Conservation (phyloP, 306 rosid genomes). For the Citrullus mucosospermus region DNA sequence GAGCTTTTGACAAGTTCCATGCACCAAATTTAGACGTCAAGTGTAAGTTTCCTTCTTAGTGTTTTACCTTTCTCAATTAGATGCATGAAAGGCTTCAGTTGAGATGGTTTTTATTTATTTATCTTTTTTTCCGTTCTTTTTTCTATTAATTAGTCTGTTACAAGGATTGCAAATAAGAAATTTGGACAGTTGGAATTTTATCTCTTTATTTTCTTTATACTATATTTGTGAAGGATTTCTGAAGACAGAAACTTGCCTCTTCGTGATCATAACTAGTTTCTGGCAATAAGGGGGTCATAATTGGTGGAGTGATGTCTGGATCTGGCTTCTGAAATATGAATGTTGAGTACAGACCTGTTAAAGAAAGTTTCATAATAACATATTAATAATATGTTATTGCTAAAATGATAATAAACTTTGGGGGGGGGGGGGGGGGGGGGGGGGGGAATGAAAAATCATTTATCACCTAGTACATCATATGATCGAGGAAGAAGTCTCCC, state of each 20-base stretch:
- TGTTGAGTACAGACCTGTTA: constrained; percentile 73
- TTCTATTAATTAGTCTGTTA: neutral
- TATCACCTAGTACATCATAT: constrained; percentile 69
- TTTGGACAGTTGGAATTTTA: neutral
- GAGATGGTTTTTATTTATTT: neutral
- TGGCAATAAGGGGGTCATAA: constrained; percentile 42
- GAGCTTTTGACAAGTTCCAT: neutral
- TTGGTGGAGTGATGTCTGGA: constrained; percentile 68
- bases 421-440: neutral
- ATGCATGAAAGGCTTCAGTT: neutral
- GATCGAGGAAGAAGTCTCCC: constrained; percentile 93
- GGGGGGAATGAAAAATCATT: constrained; percentile 1
- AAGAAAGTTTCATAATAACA: constrained; percentile 7
- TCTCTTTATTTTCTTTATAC: neutral
- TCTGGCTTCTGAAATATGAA: constrained; percentile 94
- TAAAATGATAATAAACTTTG: neutral
- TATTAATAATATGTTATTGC: neutral
- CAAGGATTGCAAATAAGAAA: neutral
- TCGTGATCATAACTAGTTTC: constrained; percentile 47
- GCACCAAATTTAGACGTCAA: neutral
- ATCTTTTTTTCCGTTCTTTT: neutral
- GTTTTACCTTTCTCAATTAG: neutral
- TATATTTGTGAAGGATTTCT: neutral
- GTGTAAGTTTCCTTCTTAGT: neutral
- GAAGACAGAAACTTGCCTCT: constrained; percentile 41